Conservation (phyloP, 2,329 filamentous ascomycete genomes). For the Ophiostoma angusticollis region DNA sequence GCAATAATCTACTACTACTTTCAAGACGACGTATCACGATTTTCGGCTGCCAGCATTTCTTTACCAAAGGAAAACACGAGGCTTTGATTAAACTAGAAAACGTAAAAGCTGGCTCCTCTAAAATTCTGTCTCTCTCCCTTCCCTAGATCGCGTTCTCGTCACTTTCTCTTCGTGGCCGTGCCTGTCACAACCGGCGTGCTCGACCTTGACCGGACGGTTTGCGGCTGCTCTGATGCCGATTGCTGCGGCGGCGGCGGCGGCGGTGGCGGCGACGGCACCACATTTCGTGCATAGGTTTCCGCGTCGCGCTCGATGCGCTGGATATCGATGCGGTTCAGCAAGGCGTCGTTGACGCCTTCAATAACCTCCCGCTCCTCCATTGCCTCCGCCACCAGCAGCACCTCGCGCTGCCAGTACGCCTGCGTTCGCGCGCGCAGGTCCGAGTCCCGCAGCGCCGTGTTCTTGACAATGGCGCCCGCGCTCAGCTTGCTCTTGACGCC, state of each 20-base stretch:
- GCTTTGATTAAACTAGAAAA: neutral
- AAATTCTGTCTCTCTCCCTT: too few species aligned
- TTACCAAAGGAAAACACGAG: too few species aligned
- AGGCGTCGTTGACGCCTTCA: conserved; percentile 54
- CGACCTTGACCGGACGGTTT: neutral
- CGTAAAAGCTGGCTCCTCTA: too few species aligned
- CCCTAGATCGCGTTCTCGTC: neutral
- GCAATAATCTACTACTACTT: too few species aligned
- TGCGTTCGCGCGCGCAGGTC: conserved; percentile 52
- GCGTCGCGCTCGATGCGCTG: conserved; percentile 48
- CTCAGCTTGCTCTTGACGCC: conserved; percentile 52
- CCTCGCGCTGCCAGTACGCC: conserved; percentile 73
- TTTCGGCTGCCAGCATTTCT: too few species aligned
- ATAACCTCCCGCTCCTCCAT: conserved; percentile 70
- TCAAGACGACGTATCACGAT: too few species aligned
- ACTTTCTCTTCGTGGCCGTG: conserved; percentile 1
- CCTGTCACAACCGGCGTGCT: neutral
- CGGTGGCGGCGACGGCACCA: conserved; percentile 20
- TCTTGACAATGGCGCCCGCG: conserved; percentile 63
- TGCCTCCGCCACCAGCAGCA: conserved; percentile 54
- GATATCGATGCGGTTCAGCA: conserved; percentile 53
- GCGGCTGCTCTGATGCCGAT: neutral
- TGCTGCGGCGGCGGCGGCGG: neutral
- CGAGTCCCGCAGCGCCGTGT: conserved; percentile 64
- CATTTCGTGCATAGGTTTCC: conserved; percentile 42